Conservation (phyloP, 2,329 filamentous ascomycete genomes). For the Fusarium mexicanum region DNA sequence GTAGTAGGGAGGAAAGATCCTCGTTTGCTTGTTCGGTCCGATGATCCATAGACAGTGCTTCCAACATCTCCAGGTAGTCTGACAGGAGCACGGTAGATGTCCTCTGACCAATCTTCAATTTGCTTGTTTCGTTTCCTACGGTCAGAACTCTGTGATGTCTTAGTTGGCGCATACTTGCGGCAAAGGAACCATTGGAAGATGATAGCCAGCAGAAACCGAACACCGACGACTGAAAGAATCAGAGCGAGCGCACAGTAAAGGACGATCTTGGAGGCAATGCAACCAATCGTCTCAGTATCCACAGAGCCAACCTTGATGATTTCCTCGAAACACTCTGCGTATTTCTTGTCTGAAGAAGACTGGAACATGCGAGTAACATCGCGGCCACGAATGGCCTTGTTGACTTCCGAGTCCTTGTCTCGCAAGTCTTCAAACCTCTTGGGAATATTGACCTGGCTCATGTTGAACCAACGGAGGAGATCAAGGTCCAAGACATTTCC, state of each 20-base stretch:
- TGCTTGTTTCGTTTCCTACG: conserved; percentile 87
- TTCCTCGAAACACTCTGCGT: conserved; percentile 88
- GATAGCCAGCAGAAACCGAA: conserved; percentile 88
- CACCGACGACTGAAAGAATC: conserved; percentile 86
- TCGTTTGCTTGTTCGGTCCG: conserved; percentile 81
- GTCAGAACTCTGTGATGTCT: conserved; percentile 84
- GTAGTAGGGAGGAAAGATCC: conserved; percentile 91
- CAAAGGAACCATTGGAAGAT: conserved; percentile 97
- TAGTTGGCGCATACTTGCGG: conserved; percentile 83
- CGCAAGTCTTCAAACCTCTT: conserved; percentile 82
- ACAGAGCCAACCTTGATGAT: conserved; percentile 96
- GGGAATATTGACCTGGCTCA: conserved; percentile 78
- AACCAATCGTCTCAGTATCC: conserved; percentile 95
- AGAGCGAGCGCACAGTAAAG: conserved; percentile 92
- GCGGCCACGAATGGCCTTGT: conserved; percentile 76
- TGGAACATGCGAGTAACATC: conserved; percentile 93
- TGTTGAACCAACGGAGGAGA: conserved; percentile 90
- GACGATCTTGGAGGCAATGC: conserved; percentile 96
- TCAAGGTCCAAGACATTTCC: conserved; percentile 92
- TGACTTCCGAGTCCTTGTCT: conserved; percentile 68
- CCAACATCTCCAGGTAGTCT: conserved; percentile 80
- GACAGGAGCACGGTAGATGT: conserved; percentile 92
- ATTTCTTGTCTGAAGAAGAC: conserved; percentile 77
- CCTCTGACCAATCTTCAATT: conserved; percentile 97
- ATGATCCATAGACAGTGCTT: conserved; percentile 66